These are phyloP conservation scores for Phytophthora lateralis DNA, from an alignment of 352 stramenopile genomes.

Conservation along the genomic window DNA sequence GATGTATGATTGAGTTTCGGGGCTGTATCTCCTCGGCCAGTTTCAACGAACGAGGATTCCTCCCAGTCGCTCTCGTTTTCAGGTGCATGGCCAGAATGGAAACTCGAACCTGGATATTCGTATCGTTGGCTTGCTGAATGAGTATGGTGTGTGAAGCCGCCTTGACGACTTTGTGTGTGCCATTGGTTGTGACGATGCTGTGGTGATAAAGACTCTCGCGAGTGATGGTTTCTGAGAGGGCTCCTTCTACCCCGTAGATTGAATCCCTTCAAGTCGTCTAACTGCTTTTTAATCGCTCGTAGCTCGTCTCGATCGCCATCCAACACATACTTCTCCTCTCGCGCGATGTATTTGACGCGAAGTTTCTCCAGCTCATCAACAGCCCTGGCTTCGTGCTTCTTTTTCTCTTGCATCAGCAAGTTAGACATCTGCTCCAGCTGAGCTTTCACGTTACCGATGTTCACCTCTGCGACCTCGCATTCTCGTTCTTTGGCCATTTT, in stretches of 20 bases:
- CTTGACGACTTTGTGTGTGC: slow-evolving; percentile 22
- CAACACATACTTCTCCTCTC: slow-evolving; percentile 80
- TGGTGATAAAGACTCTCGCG: slow-evolving; percentile 11
- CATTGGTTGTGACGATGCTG: slow-evolving; percentile 11
- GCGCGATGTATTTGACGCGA: slow-evolving; percentile 77
- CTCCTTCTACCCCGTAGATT: slow-evolving; percentile 26
- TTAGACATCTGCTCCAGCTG: slow-evolving; percentile 68
- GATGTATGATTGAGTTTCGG: neutral
- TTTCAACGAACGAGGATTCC: slow-evolving; percentile 15
- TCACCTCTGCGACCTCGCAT: slow-evolving; percentile 44
- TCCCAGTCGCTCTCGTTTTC: slow-evolving; percentile 17
- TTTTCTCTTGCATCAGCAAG: slow-evolving; percentile 66
- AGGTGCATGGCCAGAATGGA: slow-evolving; percentile 16
- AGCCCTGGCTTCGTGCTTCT: slow-evolving; percentile 64
- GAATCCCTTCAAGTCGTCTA: slow-evolving; percentile 72
- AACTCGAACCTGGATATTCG: slow-evolving; percentile 3
- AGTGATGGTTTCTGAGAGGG: slow-evolving; percentile 9
- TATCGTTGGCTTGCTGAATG: slow-evolving; percentile 9
- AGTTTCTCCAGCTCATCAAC: slow-evolving; percentile 82
- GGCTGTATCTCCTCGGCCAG: neutral
- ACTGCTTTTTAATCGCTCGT: slow-evolving; percentile 80
- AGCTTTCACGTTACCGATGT: slow-evolving; percentile 42
- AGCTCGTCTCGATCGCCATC: slow-evolving; percentile 83
- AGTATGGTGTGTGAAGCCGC: slow-evolving; percentile 5
- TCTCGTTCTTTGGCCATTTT: slow-evolving; percentile 48